Evolutionary conservation across 495 filamentous ascomycete genomes (phyloP).

Genomic region (Penicillium herquei): DNA sequence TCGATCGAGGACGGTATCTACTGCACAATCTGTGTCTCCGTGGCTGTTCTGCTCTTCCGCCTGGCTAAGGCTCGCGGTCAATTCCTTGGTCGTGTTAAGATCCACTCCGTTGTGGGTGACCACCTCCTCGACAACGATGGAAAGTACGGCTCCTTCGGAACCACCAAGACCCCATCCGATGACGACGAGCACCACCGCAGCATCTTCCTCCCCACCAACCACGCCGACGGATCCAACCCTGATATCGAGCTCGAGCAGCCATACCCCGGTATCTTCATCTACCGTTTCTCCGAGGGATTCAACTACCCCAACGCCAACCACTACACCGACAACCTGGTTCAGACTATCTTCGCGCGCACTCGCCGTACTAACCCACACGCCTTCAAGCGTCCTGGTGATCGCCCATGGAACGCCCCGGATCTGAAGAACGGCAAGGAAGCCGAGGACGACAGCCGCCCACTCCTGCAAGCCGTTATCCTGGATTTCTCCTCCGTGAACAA

Average conservation of each 20-base stretch:
- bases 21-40: conserved; percentile 71
- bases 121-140: conserved; percentile 64
- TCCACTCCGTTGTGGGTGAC: conserved; percentile 87
- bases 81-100: conserved; percentile 84
- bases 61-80: conserved; percentile 80
- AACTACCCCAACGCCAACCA: conserved; percentile 94
- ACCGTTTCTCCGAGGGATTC: conserved; percentile 94
- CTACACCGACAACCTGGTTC: conserved; percentile 79
- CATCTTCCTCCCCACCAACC: conserved; percentile 88
- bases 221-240: conserved; percentile 88
- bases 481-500: conserved; percentile 97
- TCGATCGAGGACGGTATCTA: conserved; percentile 94
- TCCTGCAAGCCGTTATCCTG: conserved; percentile 87
- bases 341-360: conserved; percentile 71
- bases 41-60: conserved; percentile 79
- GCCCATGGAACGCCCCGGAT: conserved; percentile 95
- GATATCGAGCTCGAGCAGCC: conserved; percentile 74
- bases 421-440: conserved; percentile 56
- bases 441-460: conserved; percentile 55
- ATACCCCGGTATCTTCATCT: conserved; percentile 95
- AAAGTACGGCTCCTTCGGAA: conserved; percentile 55
- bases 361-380: conserved; percentile 69
- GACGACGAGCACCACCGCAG: conserved; percentile 41
- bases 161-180: conserved; percentile 28
- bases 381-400: conserved; percentile 69